Evolutionary conservation across 2,329 filamentous ascomycete species (phyloP).

Genomic region (Penicillium sp.): DNA sequence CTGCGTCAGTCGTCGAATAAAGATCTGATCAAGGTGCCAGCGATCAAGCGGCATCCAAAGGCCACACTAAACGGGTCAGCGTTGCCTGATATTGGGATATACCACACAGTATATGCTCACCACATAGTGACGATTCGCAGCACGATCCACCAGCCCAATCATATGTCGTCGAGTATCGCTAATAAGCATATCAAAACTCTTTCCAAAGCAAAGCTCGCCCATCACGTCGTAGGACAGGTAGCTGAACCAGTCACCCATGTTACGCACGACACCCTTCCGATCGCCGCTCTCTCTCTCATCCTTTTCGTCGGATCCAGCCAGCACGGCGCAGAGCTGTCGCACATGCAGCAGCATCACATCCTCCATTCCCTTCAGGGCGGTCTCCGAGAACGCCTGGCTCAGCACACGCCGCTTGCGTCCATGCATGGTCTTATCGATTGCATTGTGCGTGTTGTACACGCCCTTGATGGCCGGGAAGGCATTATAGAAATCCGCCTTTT

Average conservation of each 20-base stretch:
- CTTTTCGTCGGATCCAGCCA: constrained; percentile 20
- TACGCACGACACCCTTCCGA: constrained; percentile 27
- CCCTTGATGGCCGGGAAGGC: constrained; percentile 62
- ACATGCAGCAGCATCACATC: constrained; percentile 61
- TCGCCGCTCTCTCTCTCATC: constrained; percentile 12
- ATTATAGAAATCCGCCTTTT: constrained; percentile 67
- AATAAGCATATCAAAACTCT: constrained; percentile 48
- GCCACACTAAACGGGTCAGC: constrained; percentile 51
- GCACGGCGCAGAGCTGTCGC: constrained; percentile 55
- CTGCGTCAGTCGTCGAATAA: constrained; percentile 62
- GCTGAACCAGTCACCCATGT: constrained; percentile 38
- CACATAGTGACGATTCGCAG: constrained; percentile 63
- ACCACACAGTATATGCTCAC: constrained; percentile 48
- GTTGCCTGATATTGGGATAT: background rate
- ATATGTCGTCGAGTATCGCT: constrained; percentile 54
- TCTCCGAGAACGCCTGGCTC: constrained; percentile 65
- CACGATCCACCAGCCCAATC: constrained; percentile 61
- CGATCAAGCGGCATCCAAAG: constrained; percentile 65
- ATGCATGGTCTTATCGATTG: constrained; percentile 62
- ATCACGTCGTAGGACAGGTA: constrained; percentile 50
- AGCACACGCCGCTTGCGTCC: constrained; percentile 66
- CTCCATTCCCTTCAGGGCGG: constrained; percentile 63
- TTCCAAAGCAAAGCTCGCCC: constrained; percentile 49
- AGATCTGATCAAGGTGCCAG: constrained; percentile 60
- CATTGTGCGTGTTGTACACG: constrained; percentile 67